Percentiles rank a stretch among this genome's conserved stretches.
Evolutionary conservation across 73 alveolate genomes (phyloP).

Genomic region (Blepharisma stoltei): DNA sequence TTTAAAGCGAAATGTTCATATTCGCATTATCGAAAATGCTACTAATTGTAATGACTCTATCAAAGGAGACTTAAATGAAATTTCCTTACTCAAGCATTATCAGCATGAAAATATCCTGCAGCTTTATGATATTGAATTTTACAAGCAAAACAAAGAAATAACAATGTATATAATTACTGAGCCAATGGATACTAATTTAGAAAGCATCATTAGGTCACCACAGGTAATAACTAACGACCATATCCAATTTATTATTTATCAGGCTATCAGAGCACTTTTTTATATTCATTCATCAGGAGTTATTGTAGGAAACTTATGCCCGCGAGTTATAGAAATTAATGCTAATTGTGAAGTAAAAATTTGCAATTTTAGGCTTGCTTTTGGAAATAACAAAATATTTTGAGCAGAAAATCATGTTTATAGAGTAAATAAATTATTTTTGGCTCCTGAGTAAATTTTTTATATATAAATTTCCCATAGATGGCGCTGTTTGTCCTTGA

Average conservation of each 20-base stretch:
- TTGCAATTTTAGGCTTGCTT: neutral
- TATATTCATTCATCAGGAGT: neutral
- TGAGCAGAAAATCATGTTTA: neutral
- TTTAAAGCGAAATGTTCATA: too few relatives aligned
- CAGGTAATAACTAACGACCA: constrained; percentile 60
- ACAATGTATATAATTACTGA: constrained; percentile 72
- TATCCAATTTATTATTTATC: neutral
- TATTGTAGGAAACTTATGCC: neutral
- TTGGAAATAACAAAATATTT: neutral
- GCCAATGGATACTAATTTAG: constrained; percentile 76
- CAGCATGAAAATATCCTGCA: constrained; percentile 77
- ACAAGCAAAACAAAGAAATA: constrained; percentile 73
- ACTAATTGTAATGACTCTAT: constrained; percentile 47
- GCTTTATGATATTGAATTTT: constrained; percentile 67
- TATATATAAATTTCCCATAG: too few relatives aligned
- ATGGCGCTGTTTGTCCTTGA: too few relatives aligned
- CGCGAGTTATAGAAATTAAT: neutral
- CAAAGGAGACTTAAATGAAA: constrained; percentile 81
- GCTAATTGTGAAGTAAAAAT: neutral
- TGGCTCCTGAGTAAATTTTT: neutral
- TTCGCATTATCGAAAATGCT: too few relatives aligned
- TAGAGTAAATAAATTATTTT: neutral
- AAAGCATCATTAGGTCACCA: constrained; percentile 59
- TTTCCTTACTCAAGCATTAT: constrained; percentile 63
- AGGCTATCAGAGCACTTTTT: neutral